Conservation (phyloP, 1,284 basidiomycete genomes). For the Ceratobasidium sp. region DNA sequence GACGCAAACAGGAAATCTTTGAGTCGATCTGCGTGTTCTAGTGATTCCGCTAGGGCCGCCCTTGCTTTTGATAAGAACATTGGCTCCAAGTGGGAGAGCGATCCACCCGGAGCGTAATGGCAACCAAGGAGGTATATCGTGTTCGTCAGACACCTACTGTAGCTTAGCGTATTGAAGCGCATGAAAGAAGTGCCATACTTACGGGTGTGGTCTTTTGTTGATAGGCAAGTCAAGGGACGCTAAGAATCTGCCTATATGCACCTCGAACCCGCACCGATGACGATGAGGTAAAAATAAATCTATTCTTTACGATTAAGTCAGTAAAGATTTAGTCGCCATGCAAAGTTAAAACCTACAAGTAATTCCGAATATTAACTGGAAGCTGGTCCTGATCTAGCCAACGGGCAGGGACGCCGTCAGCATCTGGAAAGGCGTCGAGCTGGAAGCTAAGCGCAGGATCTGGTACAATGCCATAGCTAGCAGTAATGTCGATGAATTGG, state of each 20-base stretch:
- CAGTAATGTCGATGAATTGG: conserved; percentile 40
- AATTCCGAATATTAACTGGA: conserved; percentile 69
- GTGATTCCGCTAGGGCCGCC: conserved; percentile 44
- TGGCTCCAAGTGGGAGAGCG: conserved; percentile 43
- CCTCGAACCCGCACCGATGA: conserved; percentile 73
- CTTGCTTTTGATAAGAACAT: conserved; percentile 43
- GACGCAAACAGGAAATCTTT: conserved; percentile 58
- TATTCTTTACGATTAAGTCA: conserved; percentile 57
- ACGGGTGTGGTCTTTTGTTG: conserved; percentile 64
- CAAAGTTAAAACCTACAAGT: conserved; percentile 63
- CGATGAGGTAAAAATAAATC: conserved; percentile 80
- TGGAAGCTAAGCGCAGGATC: conserved; percentile 41
- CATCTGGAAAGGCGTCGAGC: conserved; percentile 13
- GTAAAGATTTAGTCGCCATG: no score
- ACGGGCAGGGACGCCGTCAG: conserved; percentile 22
- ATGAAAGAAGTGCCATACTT: background rate
- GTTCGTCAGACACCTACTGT: conserved; percentile 67
- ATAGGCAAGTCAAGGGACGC: conserved; percentile 60
- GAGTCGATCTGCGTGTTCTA: conserved; percentile 61
- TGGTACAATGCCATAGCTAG: conserved; percentile 30
- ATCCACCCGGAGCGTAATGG: conserved; percentile 62
- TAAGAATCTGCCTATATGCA: conserved; percentile 69
- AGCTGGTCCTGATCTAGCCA: conserved; percentile 62
- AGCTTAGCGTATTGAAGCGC: background rate
- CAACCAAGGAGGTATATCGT: conserved; percentile 83